Evolutionary conservation across 1,284 basidiomycete genomes (phyloP).

Genomic region (Tetrapyrgos nigripes): DNA sequence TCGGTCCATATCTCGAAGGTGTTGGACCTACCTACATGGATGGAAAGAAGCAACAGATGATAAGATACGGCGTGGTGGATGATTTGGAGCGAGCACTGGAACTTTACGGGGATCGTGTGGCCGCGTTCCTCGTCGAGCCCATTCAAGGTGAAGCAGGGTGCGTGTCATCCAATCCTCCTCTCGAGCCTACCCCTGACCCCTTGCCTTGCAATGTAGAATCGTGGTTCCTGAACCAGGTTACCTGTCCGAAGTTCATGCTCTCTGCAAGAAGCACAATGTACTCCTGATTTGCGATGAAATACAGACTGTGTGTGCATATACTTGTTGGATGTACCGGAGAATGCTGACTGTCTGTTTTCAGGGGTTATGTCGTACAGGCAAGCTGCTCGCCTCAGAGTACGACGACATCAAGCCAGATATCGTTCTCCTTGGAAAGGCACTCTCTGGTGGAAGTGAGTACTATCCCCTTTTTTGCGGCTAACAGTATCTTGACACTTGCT

Average conservation of each 20-base stretch:
- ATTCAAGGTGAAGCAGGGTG: constrained; percentile 99
- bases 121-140: constrained; percentile 95
- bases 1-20: constrained; percentile 89
- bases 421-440: constrained; percentile 93
- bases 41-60: constrained; percentile 55
- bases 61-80: constrained; percentile 84
- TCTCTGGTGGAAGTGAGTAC: constrained; percentile 86
- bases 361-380: constrained; percentile 86
- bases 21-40: constrained; percentile 83
- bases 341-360: constrained; percentile 30
- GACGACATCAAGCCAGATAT: constrained; percentile 93
- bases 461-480: constrained; percentile 4
- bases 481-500: neutral
- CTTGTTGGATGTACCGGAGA: neutral
- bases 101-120: constrained; percentile 83
- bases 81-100: constrained; percentile 88
- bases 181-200: neutral
- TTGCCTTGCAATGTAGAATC: constrained; percentile 8
- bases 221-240: constrained; percentile 74
- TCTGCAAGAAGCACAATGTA: constrained; percentile 95
- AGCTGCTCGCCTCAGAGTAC: constrained; percentile 90
- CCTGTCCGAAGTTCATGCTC: constrained; percentile 74
- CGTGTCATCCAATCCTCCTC: constrained; percentile 34
- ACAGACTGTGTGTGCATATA: constrained; percentile 74
- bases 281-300: constrained; percentile 98